Evolutionary conservation across 2,329 filamentous ascomycete species (phyloP), one percentile per base, ranked within the genome.

Genomic region (Aspergillus novoparasiticus): DNA sequence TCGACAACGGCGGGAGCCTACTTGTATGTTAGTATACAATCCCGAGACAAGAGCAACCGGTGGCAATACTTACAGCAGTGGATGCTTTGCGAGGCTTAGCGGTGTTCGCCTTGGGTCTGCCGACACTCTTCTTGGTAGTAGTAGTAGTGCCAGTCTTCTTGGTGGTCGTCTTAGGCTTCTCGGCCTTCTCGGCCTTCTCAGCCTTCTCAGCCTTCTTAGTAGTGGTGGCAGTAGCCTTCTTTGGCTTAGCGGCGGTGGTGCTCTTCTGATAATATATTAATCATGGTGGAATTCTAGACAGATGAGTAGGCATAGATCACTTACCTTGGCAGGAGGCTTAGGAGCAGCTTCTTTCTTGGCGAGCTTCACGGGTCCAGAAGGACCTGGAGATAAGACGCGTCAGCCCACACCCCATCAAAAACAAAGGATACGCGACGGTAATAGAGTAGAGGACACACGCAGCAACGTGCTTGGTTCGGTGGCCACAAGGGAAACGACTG

Each of bases 281-380:
- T 53, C 30, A 21, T 26, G n/a, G 39, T 26, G 8, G 8, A 39
- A n/a, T 10, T 26, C 32, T 36, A 19, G 9, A 6, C 14, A 55
- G 10, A 36, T 32, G 21, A 39, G n/a, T 28, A 26, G n/a, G 1
- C 32, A 55, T 39, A 39, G 8, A 51, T 32, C 16, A 32, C 57
- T 59, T 68, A 73, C 72, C 75, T 78, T 79, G 39, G 75, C 68
- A 63, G 79, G 77, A 59, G 82, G 77, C 78, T 84, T 79, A 55
- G 78, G 73, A 66, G 73, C 73, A 60, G 76, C 62, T 61, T 86
- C 85, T 84, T 93, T 93, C 89, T 94, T 94, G 64, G 90, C 90
- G 64, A 97, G 89, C 90, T 97, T 97, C 81, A 95, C 93, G 70
- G 92, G 91, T 65, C 93, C 93, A 68, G 93, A 97, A 64, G 92